These are phyloP conservation scores for Hygrophila difformis DNA, from an alignment of 257 asterid genomes.

Conservation along the genomic window DNA sequence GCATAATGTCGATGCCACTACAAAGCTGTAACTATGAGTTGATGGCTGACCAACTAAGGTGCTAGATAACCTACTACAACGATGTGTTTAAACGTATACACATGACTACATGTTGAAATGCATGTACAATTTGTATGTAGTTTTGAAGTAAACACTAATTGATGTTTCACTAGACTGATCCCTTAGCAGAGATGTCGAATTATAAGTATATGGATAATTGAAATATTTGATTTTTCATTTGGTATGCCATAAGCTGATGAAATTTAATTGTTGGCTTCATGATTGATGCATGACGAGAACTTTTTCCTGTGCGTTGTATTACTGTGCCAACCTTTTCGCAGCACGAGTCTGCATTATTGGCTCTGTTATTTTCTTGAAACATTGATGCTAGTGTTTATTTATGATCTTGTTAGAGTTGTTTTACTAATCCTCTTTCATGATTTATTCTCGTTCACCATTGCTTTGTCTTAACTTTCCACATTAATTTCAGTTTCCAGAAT, in stretches of 20 bases:
- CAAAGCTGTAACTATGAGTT: neutral
- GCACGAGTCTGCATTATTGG: slow-evolving; percentile 2
- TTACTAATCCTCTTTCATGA: neutral
- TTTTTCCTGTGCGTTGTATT: slow-evolving; percentile 1
- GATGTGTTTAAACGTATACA: no score
- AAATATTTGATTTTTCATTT: neutral
- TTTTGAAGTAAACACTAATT: no score
- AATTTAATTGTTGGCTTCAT: slow-evolving; percentile 3
- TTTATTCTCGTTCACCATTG: slow-evolving; percentile 6
- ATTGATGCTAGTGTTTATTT: slow-evolving; percentile 9
- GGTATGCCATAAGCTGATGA: slow-evolving; percentile 3
- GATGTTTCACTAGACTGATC: no score
- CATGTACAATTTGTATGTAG: no score
- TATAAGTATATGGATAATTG: no score
- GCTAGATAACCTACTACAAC: no score
- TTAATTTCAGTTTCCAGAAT: slow-evolving; percentile 69
- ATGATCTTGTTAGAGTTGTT: slow-evolving; percentile 6
- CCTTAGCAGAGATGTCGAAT: no score
- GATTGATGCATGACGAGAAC: no score
- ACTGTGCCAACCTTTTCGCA: neutral
- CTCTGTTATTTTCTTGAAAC: neutral
- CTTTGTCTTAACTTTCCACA: slow-evolving; percentile 16
- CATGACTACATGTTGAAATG: no score
- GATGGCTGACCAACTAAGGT: no score
- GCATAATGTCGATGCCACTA: slow-evolving; percentile 5